Evolutionary conservation across 2,329 filamentous ascomycete genomes (phyloP), one percentile per base, ranked within the genome.

Genomic region (Cladophialophora immunda): DNA sequence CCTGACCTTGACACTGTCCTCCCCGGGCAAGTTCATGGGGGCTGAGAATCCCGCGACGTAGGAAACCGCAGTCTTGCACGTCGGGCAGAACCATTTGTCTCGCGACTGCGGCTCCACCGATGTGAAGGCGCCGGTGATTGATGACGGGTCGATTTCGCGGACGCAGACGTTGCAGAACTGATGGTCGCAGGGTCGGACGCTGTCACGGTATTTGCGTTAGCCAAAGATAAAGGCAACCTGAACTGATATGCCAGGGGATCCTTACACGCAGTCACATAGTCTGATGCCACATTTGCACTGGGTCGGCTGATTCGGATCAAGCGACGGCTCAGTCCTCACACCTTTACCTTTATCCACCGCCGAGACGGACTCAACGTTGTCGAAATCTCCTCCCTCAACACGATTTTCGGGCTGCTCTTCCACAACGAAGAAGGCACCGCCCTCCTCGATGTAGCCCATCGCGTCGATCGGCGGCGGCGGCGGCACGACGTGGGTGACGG

Each of bases 131-230:
- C 27, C 3, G 27, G 27, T 32, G 3, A 55, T 19, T 32, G 53
- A 32, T 17, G 17, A 32, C 27, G 25, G 53, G 53, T 55, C 53
- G 11, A 55, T 15, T n/a, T 30, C 53, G 9, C 53, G 53, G 17
- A 55, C 27, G 53, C 53, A 55, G 53, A 32, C 53, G 13, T 55
- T 55, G 53, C 53, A 55, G 27, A 55, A 34, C 30, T 55, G 53
- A 13, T 55, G 53, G 22, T 34, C 53, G 22, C 53, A 55, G 9
- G 53, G 30, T 5, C 29, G 53, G 15, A 55, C 27, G 11, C 53
- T 55, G 15, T 32, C 2, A 1, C 17, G 19, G 1, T 4, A 54
- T 15, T 5, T 54, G 13, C 15, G 27, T 19, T 30, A 29, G 30
- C 13, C 6, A 54, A 30, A n/a, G 27, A 34, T 7, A 17, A 30